phyloP scores from a whole-genome alignment of 2,329 filamentous ascomycete genomes.

The Parascedosporium putredinis region DNA sequence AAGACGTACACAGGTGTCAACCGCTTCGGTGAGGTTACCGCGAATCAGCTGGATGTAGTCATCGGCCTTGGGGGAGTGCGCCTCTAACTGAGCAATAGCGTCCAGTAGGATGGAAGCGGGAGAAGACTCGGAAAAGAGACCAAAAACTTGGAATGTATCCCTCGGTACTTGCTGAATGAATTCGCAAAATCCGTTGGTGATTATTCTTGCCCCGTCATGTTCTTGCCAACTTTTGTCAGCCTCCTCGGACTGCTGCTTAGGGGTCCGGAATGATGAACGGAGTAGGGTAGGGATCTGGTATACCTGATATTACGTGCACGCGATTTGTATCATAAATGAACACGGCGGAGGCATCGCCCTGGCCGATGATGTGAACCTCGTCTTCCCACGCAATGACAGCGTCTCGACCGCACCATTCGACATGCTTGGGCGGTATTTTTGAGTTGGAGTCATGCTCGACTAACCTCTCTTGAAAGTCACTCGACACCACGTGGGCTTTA shows the following conservation, averaged over 20 bases:
- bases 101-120: slow-evolving; percentile 89
- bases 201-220: slow-evolving; percentile 74
- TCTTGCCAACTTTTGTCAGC: slow-evolving; percentile 29
- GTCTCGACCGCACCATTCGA: slow-evolving; percentile 96
- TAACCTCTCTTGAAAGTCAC: slow-evolving; percentile 85
- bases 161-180: slow-evolving; percentile 90
- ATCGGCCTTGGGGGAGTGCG: slow-evolving; percentile 91
- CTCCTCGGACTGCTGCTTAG: too few species aligned
- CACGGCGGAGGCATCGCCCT: slow-evolving; percentile 61
- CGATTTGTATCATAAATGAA: slow-evolving; percentile 86
- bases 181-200: slow-evolving; percentile 92
- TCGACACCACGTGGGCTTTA: slow-evolving; percentile 84
- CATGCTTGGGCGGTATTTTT: slow-evolving; percentile 71
- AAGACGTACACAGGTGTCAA: slow-evolving; percentile 62
- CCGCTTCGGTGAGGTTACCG: slow-evolving; percentile 77
- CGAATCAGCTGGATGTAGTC: slow-evolving; percentile 95
- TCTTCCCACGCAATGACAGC: slow-evolving; percentile 96
- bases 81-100: slow-evolving; percentile 80
- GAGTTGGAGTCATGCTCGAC: slow-evolving; percentile 87
- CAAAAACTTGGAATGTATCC: slow-evolving; percentile 80
- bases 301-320: slow-evolving; percentile 79
- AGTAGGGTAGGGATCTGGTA: too few species aligned
- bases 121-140: slow-evolving; percentile 77
- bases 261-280: too few species aligned
- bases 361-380: slow-evolving; percentile 87